Evolutionary conservation across 1,139 yeast species (phyloP).

Genomic region (Eremothecium cymbalariae): DNA sequence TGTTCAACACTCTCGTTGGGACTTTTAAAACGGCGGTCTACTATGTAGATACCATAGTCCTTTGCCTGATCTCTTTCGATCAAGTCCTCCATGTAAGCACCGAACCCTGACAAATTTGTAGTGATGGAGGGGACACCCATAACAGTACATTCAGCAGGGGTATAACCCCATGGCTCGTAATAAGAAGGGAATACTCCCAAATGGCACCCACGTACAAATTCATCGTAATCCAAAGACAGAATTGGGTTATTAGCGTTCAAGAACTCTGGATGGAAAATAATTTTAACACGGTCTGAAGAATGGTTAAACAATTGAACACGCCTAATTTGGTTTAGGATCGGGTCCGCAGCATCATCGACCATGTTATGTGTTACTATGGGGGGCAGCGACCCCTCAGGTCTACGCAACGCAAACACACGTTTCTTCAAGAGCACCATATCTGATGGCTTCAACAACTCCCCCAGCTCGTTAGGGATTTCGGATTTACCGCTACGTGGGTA

Average conservation of each 20-base stretch:
- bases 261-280: conserved; percentile 96
- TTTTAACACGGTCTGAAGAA: conserved; percentile 86
- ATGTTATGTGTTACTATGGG: conserved; percentile 98
- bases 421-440: conserved; percentile 87
- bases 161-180: conserved; percentile 99
- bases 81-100: conserved; percentile 97
- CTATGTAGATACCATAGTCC: conserved; percentile 95
- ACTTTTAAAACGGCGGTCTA: conserved; percentile 87
- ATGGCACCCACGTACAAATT: conserved; percentile 96
- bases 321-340: conserved; percentile 85
- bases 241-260: conserved; percentile 92
- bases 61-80: conserved; percentile 72
- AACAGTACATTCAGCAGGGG: conserved; percentile 98
- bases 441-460: conserved; percentile 76
- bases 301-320: conserved; percentile 84
- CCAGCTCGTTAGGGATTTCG: conserved; percentile 52
- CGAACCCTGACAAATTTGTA: conserved; percentile 92
- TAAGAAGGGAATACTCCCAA: conserved; percentile 97
- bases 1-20: conserved; percentile 94
- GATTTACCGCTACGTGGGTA: conserved; percentile 53
- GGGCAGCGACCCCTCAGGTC: conserved; percentile 71
- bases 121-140: conserved; percentile 99
- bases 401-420: conserved; percentile 85
- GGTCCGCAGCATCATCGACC: conserved; percentile 87
- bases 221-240: conserved; percentile 88